Base-by-base conservation (phyloP, 345 rosid species). In the Microcos paniculata region DNA sequence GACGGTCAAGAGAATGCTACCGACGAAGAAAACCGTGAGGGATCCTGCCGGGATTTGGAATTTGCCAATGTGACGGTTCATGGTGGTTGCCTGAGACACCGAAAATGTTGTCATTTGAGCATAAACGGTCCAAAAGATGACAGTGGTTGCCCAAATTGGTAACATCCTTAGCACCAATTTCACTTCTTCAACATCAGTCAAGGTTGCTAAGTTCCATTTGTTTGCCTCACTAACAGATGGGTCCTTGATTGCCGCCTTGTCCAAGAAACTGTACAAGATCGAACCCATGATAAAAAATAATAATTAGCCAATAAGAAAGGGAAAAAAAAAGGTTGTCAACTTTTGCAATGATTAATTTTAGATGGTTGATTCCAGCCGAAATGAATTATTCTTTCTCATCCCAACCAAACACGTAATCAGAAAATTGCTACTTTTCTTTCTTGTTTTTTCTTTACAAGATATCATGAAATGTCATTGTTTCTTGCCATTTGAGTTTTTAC, bases 101-200 rank as follows among this genome's bases (percentile, higher is more conserved):
- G 99, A 96, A 76, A 96, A 85, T 26, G 99, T 96, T 7, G 98
- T 89, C 88, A 93, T 83, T 62, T 96, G 99, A 13, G 99, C 99
- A 57, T 96, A 92, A 65, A 93, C 88, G n/a, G 98, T 90, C 99
- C 99, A 93, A 75, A 96, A 96, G 49, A 93, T 88, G 19, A 96
- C 85, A 21, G 86, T 89, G 42, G 99, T 93, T 62, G 91, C 94
- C 99, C 99, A 96, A 19, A 93, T 84, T 7, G 99, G 99, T 71
- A 96, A 52, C 99, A 96, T 96, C 21, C 97, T 76, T 3, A 96
- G 15, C 64, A 96, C 90, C 82, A 90, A 42, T 86, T 96, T 96
- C 68, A 96, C 99, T 79, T 96, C 99, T 57, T 96, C 99, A 4
- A 90, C 97, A 65, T 96, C 99, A 7, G 97, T 90, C 72, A 93